Conservation (phyloP, 2,329 filamentous ascomycete genomes). For the Talaromyces verruculosus region DNA sequence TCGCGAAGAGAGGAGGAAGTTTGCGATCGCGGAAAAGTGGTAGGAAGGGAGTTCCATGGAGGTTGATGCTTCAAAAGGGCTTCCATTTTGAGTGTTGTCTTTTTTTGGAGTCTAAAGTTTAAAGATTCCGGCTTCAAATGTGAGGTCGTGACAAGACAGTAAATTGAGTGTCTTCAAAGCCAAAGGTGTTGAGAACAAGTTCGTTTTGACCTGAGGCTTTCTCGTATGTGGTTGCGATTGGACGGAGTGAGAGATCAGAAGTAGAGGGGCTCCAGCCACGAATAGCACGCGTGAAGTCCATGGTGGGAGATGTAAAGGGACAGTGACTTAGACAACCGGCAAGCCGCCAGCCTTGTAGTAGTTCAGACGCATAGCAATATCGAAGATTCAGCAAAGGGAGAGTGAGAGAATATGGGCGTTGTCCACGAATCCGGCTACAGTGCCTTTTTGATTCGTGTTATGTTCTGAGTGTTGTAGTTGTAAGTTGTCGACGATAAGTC, state of each 20-base stretch:
- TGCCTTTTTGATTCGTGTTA: conserved; percentile 19
- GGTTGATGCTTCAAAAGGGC: conserved; percentile 29
- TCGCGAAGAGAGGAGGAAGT: conserved; percentile 34
- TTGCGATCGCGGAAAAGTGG: conserved; percentile 38
- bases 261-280: conserved; percentile 22
- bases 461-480: background rate
- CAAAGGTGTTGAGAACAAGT: background rate
- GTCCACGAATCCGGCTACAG: conserved; percentile 21
- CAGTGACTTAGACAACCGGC: conserved; percentile 21
- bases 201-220: background rate
- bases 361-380: conserved; percentile 21
- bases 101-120: background rate
- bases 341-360: conserved; percentile 11
- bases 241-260: background rate
- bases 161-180: background rate
- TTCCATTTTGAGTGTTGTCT: conserved; percentile 29
- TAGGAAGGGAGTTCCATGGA: conserved; percentile 41
- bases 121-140: background rate
- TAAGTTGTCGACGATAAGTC: background rate
- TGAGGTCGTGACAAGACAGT: background rate
- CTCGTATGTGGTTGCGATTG: conserved; percentile 8
- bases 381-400: background rate
- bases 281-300: conserved; percentile 21
- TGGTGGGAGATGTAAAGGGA: conserved; percentile 12
- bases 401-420: background rate